Percentiles rank a stretch among this genome's conserved stretches.
phyloP scores from a whole-genome alignment of 139 green algal species.

The Choricystis sp. region DNA sequence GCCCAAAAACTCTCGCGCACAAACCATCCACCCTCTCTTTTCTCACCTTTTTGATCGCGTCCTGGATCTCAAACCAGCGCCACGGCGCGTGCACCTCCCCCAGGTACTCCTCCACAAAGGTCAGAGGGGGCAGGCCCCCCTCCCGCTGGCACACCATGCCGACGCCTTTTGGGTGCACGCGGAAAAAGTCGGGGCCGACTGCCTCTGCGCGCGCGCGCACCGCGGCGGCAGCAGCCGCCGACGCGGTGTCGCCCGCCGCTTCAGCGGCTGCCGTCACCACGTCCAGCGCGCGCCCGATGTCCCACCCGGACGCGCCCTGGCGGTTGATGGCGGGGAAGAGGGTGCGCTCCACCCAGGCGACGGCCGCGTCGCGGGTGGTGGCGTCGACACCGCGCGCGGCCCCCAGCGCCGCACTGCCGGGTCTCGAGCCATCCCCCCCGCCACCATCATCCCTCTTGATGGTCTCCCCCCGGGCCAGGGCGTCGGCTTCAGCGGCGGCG shows the following conservation, averaged over 20 bases:
- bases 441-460: neutral
- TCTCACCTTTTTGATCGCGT: conserved; percentile 1
- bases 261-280: conserved; percentile 8
- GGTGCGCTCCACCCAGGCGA: conserved; percentile 40
- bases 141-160: conserved; percentile 47
- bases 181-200: conserved; percentile 63
- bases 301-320: conserved; percentile 35
- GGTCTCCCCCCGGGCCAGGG: neutral
- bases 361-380: neutral
- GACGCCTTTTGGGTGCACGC: conserved; percentile 74
- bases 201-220: conserved; percentile 19
- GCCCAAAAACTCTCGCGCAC: too few species aligned
- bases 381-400: neutral
- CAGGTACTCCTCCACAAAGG: conserved; percentile 86
- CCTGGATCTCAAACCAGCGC: conserved; percentile 89
- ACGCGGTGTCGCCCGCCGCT: conserved; percentile 8
- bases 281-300: conserved; percentile 25
- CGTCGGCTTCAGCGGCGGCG: neutral
- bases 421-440: neutral
- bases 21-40: too few species aligned
- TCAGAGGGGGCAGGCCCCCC: conserved; percentile 49
- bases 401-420: neutral
- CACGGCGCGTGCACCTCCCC: conserved; percentile 79
- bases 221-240: conserved; percentile 15
- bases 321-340: conserved; percentile 46